Percentiles rank a stretch among this genome's conserved stretches.
These are phyloP conservation scores for Pelargonium citronellum DNA, from an alignment of 441 rosid genomes.

Conservation along the genomic window DNA sequence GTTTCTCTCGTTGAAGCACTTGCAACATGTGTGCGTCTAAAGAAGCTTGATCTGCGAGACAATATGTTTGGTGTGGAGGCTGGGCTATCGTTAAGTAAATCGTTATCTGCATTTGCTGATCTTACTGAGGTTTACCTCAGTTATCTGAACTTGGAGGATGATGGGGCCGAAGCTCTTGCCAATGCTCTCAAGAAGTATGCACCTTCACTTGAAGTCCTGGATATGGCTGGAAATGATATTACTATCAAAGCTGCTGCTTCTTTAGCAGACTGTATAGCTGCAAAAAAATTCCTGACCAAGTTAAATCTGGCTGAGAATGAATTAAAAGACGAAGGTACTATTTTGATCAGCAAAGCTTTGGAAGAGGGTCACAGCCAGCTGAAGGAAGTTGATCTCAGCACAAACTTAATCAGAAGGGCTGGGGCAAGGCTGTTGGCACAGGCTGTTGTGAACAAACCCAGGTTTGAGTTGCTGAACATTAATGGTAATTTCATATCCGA, in stretches of 20 bases:
- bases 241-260: conserved; percentile 56
- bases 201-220: conserved; percentile 61
- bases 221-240: conserved; percentile 90
- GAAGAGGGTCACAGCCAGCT: conserved; percentile 52
- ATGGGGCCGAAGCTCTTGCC: conserved; percentile 57
- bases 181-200: conserved; percentile 68
- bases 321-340: conserved; percentile 77
- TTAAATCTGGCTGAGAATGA: conserved; percentile 85
- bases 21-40: conserved; percentile 44
- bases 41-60: conserved; percentile 82
- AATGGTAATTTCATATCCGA: conserved; percentile 76
- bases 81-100: conserved; percentile 75
- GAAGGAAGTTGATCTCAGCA: conserved; percentile 66
- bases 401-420: conserved; percentile 51
- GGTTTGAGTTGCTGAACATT: conserved; percentile 60
- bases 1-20: conserved; percentile 71
- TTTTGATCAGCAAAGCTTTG: conserved; percentile 57
- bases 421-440: conserved; percentile 65
- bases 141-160: conserved; percentile 82
- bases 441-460: conserved; percentile 58
- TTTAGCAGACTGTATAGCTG: conserved; percentile 57
- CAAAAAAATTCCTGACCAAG: conserved; percentile 53
- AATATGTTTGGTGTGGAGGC: conserved; percentile 80
- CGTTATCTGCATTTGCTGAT: conserved; percentile 43
- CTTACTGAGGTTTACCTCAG: conserved; percentile 73